Base-by-base conservation (phyloP, 495 filamentous ascomycete species). In the Lasiosphaeria ovina region DNA sequence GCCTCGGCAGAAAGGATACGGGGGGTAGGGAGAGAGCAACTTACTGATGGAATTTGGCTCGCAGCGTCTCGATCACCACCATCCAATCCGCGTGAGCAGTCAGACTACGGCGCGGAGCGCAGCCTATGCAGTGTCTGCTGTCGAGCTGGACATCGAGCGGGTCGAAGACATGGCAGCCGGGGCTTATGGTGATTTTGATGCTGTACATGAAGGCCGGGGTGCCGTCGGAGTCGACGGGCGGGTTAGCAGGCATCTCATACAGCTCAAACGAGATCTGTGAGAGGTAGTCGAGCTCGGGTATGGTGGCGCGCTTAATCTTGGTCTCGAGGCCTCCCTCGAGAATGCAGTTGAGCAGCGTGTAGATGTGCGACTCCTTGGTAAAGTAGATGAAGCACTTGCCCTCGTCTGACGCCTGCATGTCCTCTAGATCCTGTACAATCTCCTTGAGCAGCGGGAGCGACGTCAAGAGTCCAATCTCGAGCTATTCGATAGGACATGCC, bases 301-400 rank as follows among this genome's bases (percentile, higher is more conserved):
- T 98, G 35, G 91, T 90, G 67, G 88, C 90, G 48, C 94, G 85
- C 62, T 91, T 87, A 65, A 86, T 85, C 75, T 97, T 97, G 32
- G 93, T 94, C 64, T 92, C 87, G 62, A 98, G 89, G 38, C 95
- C 94, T 62, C 94, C 94, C 76, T 97, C 94, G 36, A 98, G 79
- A 62, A 98, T 97, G 73, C 95, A 98, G 74, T 98, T 98, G 51
- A 98, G 83, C 35, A 98, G 82, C 16, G 94, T 98, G 76, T 98
- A 98, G 65, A 98, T 97, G 66, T 98, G 94, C 5, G 90, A 94
- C 77, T 98, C 94, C 70, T 98, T 98, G 34, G 94, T 98, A 71
- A 98, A 98, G 76, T 98, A 98, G 77, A 98, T 87, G 78, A 97
- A 97, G 4, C 88, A 92, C 68, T 97, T 97, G 17, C 92, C 92